Conservation (phyloP, 1,139 yeast genomes). For the Hansenula sp. region DNA sequence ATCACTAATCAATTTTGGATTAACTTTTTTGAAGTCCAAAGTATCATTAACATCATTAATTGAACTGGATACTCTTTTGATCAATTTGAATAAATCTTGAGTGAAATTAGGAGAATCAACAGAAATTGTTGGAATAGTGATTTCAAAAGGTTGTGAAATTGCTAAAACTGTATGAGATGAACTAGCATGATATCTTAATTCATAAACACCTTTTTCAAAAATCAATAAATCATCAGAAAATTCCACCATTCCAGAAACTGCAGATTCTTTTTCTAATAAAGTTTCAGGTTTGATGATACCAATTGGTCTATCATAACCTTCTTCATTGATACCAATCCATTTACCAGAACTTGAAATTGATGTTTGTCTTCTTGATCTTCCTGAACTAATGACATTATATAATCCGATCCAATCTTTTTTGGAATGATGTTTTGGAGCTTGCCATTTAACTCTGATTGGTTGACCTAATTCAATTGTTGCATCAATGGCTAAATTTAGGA, state of each 20-base stretch:
- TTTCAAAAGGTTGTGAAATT: constrained; percentile 69
- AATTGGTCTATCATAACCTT: constrained; percentile 21
- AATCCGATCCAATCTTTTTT: constrained; percentile 75
- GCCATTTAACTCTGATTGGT: constrained; percentile 56
- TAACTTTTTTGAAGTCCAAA: constrained; percentile 19
- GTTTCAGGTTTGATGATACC: constrained; percentile 17
- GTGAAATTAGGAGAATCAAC: constrained; percentile 30
- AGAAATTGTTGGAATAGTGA: constrained; percentile 40
- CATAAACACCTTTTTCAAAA: constrained; percentile 75
- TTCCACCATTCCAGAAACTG: constrained; percentile 44
- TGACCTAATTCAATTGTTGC: constrained; percentile 39
- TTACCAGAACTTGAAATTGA: constrained; percentile 63
- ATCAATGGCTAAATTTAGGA: constrained; percentile 15
- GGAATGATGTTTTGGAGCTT: constrained; percentile 43
- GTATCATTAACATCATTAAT: constrained; percentile 16
- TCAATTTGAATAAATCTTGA: constrained; percentile 16
- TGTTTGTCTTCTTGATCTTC: constrained; percentile 56
- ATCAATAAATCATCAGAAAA: constrained; percentile 50
- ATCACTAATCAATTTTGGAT: constrained; percentile 23
- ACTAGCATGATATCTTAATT: constrained; percentile 69
- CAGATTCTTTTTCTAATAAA: constrained; percentile 25
- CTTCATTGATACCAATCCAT: constrained; percentile 55
- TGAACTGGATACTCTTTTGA: constrained; percentile 21
- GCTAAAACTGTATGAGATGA: constrained; percentile 70
- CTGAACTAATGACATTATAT: constrained; percentile 62